Base-by-base conservation (phyloP, 108 stramenopile species). In the Cylindrotheca fusiformis region DNA sequence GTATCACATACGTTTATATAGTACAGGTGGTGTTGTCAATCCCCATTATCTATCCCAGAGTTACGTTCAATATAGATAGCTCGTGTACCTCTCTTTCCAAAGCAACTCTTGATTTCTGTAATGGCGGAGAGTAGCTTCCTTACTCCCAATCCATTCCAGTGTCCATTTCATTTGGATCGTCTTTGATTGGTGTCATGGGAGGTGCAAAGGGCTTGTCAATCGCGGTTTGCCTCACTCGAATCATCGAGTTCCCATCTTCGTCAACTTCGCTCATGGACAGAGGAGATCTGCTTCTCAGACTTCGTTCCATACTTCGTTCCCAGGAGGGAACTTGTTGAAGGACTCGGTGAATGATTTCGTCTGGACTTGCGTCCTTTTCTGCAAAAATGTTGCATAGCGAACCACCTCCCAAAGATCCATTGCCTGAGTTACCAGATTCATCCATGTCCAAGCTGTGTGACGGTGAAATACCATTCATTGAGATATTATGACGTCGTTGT, bases 381-480 rank as follows among this genome's bases (percentile, higher is more conserved):
- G 75, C 80, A 63, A 84, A 84, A 29, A 84, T 65, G 53, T 84
- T 75, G 44, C 67, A 65, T 31, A 81, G 64, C 10, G 83, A 81
- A 5, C 64, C 74, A 8, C 69, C 75, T 20, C 79, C 79, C 46
- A 78, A 55, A 30, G 61, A 62, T 10, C 68, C 72, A 24, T 58
- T 20, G 6, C 36, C 36, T 28, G 54, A 18, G 29, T 65, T 72
- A 27, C 30, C 18, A n/a, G 61, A 36, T 58, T 45, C 57, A 26
- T 74, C 72, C 72, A 74, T 66, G 32, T 67, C 65, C 58, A 74
- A 46, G 21, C 63, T 65, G 32, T 74, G 58, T 14, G 65, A 52
- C 1, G 72, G 60, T n/a, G 72, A 74, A 17, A 74, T 62, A 32
- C 50, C 65, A 3, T 32, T 44, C 23, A 57, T 49, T n/a, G 48